Base-by-base conservation (phyloP, 441 rosid species). In the Melastoma candidum region DNA sequence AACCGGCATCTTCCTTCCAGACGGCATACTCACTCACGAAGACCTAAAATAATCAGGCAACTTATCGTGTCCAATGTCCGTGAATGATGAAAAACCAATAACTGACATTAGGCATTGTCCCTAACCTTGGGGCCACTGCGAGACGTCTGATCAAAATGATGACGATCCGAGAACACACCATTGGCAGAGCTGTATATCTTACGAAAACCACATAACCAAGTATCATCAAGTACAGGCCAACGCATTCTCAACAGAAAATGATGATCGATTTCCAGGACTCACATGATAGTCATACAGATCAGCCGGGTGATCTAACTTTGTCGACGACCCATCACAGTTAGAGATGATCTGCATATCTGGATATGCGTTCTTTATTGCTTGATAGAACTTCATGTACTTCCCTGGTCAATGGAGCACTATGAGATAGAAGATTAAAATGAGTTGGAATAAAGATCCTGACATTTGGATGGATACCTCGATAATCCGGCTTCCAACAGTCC, bases 1-100 rank as follows among this genome's bases (percentile, higher is more conserved):
- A 74, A 49, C 95, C 97, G 44, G 92, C 96, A 69, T 87, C 97
- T 53, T 36, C 41, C 41, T 36, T 36, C 41, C 78, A 79, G 57
- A 90, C 97, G 26, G 92, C 97, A 71, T 90, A 90, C 66, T 90
- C 95, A 46, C 97, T 90, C 41, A 87, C 89, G 67, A 90, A 90
- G 48, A 92, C 97, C 95, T 89, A 57, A 67, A 65, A 51, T 54
- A 7, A 63, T 41, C 14, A 27, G 26, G 3, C 11, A 39, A 36
- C 8, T 3, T 36, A 36, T 9, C 8, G 8, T 4, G 41, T 9
- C 1, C 7, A 9, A 1, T 36, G 8, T 36, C 8, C 6, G 41
- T 36, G 6, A 9, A 36, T 36, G 8, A 36, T 36, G 41, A 9
- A 36, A 4, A 36, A 36, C 6, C 41, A 36, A 13, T 50, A 26